Evolutionary conservation across 371 early-diverging fungal species (phyloP).

Genomic region (Mucor plumbeus): DNA sequence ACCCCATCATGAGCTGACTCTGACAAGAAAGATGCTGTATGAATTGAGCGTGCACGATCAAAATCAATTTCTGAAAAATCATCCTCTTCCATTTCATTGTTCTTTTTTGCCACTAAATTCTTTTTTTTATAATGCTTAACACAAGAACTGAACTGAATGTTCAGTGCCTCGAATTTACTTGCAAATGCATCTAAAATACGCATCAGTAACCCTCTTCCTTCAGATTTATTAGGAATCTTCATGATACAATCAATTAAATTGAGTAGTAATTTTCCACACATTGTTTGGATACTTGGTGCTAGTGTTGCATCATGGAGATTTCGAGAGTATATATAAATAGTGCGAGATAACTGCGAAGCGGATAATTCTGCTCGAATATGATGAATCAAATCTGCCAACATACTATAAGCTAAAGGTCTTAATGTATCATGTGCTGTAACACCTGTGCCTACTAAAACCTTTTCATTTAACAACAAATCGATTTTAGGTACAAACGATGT

Average conservation of each 20-base stretch:
- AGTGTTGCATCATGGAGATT: slow-evolving; percentile 90
- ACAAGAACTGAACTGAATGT: slow-evolving; percentile 60
- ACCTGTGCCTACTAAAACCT: slow-evolving; percentile 91
- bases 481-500: slow-evolving; percentile 87
- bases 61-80: slow-evolving; percentile 67
- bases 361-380: slow-evolving; percentile 89
- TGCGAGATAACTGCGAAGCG: slow-evolving; percentile 75
- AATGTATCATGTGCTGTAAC: slow-evolving; percentile 92
- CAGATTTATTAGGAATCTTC: slow-evolving; percentile 66
- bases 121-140: slow-evolving; percentile 59
- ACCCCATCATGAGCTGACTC: slow-evolving; percentile 74
- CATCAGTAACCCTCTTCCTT: slow-evolving; percentile 79
- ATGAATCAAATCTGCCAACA: slow-evolving; percentile 95
- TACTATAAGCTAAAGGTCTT: slow-evolving; percentile 90
- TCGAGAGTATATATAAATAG: slow-evolving; percentile 88
- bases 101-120: slow-evolving; percentile 27
- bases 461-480: slow-evolving; percentile 87
- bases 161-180: slow-evolving; percentile 77
- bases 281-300: slow-evolving; percentile 90
- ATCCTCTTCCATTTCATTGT: slow-evolving; percentile 24
- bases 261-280: slow-evolving; percentile 94
- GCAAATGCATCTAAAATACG: slow-evolving; percentile 86
- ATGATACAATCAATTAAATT: slow-evolving; percentile 90
- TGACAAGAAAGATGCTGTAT: slow-evolving; percentile 65
- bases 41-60: slow-evolving; percentile 80